These are phyloP conservation scores for Oemleria cerasiformis DNA, from an alignment of 306 rosid genomes.

Conservation along the genomic window DNA sequence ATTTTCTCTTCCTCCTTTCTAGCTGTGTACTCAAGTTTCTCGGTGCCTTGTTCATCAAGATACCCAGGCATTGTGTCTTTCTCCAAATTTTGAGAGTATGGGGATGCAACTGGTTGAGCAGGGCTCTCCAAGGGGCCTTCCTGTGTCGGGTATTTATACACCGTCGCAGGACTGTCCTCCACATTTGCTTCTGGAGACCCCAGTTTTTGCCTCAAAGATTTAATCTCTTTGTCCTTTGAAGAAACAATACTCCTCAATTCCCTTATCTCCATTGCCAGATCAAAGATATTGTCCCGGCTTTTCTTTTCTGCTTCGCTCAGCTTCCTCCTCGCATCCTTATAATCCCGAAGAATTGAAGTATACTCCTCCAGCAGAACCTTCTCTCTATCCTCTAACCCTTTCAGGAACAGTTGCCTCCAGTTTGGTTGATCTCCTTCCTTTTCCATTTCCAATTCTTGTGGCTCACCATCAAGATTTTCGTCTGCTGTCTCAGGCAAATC, in stretches of 20 bases:
- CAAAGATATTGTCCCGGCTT: constrained; percentile 59
- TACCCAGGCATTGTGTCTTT: constrained; percentile 19
- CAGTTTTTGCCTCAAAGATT: constrained; percentile 47
- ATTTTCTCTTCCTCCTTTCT: constrained; percentile 18
- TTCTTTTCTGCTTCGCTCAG: constrained; percentile 61
- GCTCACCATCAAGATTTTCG: constrained; percentile 27
- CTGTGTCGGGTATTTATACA: constrained; percentile 44
- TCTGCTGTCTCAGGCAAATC: constrained; percentile 31
- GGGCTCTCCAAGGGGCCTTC: constrained; percentile 32
- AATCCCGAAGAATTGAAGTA: constrained; percentile 63
- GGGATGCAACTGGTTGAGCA: constrained; percentile 27
- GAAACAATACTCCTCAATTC: constrained; percentile 55
- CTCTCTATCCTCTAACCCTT: constrained; percentile 73
- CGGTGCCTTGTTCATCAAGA: constrained; percentile 24
- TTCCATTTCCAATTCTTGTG: constrained; percentile 26
- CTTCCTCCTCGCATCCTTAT: constrained; percentile 58
- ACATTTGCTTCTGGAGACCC: constrained; percentile 28
- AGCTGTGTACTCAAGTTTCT: constrained; percentile 6
- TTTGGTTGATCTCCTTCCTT: constrained; percentile 50
- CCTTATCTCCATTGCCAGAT: constrained; percentile 60
- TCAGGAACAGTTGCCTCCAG: constrained; percentile 58
- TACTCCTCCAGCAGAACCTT: constrained; percentile 63
- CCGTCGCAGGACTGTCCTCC: constrained; percentile 39
- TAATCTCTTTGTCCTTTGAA: constrained; percentile 57
- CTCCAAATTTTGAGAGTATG: constrained; percentile 30